A percentile compares a stretch with the other conserved stretches of the same genome.
Conservation (phyloP, 441 rosid species). For the Adansonia gregorii region DNA sequence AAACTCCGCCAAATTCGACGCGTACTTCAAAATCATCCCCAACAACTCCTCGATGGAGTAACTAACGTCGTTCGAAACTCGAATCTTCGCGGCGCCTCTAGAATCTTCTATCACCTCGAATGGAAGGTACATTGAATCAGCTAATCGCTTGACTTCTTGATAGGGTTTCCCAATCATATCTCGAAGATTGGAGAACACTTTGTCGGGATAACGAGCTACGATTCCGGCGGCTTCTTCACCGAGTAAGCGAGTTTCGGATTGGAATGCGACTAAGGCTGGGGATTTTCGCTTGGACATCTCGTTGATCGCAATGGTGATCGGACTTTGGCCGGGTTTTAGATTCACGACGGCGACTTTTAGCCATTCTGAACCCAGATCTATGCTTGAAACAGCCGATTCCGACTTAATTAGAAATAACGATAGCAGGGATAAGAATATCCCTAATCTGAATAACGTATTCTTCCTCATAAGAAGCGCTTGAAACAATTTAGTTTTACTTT, state of each 20-base stretch:
- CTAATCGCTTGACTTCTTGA: slow-evolving; percentile 51
- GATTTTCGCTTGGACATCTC: slow-evolving; percentile 98
- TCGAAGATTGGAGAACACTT: slow-evolving; percentile 76
- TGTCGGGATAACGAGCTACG: slow-evolving; percentile 80
- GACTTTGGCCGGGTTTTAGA: slow-evolving; percentile 85
- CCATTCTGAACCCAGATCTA: slow-evolving; percentile 98
- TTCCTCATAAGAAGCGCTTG: slow-evolving; percentile 39
- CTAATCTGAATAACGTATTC: slow-evolving; percentile 40
- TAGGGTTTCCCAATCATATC: slow-evolving; percentile 86
- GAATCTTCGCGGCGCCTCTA: slow-evolving; percentile 69
- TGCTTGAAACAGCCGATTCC: slow-evolving; percentile 79
- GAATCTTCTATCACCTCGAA: slow-evolving; percentile 71
- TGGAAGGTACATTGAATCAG: slow-evolving; percentile 75
- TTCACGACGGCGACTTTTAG: slow-evolving; percentile 88
- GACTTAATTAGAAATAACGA: slow-evolving; percentile 42
- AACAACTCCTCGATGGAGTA: slow-evolving; percentile 85
- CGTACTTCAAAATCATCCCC: slow-evolving; percentile 79
- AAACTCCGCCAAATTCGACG: slow-evolving; percentile 70
- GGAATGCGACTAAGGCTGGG: slow-evolving; percentile 86
- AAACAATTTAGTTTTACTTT: no score
- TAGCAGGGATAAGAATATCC: slow-evolving; percentile 44
- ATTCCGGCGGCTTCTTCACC: slow-evolving; percentile 96
- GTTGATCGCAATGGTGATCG: slow-evolving; percentile 88
- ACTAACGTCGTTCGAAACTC: slow-evolving; percentile 52
- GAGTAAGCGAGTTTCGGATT: slow-evolving; percentile 66